A percentile compares a stretch with the other conserved stretches of the same genome.
Conservation (phyloP, 305 asterid genomes). For the Ilex paraguariensis region DNA sequence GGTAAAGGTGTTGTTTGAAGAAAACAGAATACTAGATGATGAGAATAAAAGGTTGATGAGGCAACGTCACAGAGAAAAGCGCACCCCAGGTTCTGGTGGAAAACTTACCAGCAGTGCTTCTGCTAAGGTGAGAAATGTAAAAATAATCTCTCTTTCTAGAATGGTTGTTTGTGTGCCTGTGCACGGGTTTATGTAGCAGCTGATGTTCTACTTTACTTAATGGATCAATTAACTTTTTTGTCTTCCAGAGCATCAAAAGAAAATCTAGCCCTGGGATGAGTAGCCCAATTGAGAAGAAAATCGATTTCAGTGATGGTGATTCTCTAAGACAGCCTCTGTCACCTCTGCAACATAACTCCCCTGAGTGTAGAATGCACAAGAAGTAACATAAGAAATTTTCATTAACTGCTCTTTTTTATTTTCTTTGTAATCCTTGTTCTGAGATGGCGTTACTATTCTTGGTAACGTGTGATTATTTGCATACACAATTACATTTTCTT, state of each 20-base stretch:
- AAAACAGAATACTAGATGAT: slow-evolving; percentile 51
- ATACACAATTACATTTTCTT: no score
- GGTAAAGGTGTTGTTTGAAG: slow-evolving; percentile 65
- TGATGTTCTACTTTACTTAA: no score
- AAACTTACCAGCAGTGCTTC: slow-evolving; percentile 39
- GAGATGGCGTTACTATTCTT: no score
- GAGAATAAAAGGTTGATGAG: slow-evolving; percentile 61
- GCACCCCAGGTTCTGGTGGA: slow-evolving; percentile 48
- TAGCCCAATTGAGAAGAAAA: slow-evolving; percentile 53
- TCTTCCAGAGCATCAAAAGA: slow-evolving; percentile 61
- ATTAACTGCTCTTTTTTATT: no score
- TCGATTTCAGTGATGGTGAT: slow-evolving; percentile 47
- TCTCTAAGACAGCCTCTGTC: slow-evolving; percentile 65
- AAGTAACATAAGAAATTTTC: slow-evolving; percentile 20
- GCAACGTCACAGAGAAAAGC: slow-evolving; percentile 55
- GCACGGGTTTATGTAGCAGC: no score
- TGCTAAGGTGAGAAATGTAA: slow-evolving; percentile 37
- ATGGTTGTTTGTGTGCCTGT: no score
- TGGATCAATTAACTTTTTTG: neutral
- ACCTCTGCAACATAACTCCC: slow-evolving; percentile 61
- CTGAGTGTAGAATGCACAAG: slow-evolving; percentile 56
- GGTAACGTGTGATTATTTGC: no score
- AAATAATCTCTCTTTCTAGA: no score
- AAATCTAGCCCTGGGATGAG: slow-evolving; percentile 56
- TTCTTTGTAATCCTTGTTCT: no score